Evolutionary conservation across 164 flowering plant species (phyloP), one percentile per base, ranked within the genome.

Genomic region (Magnolia officinalis): DNA sequence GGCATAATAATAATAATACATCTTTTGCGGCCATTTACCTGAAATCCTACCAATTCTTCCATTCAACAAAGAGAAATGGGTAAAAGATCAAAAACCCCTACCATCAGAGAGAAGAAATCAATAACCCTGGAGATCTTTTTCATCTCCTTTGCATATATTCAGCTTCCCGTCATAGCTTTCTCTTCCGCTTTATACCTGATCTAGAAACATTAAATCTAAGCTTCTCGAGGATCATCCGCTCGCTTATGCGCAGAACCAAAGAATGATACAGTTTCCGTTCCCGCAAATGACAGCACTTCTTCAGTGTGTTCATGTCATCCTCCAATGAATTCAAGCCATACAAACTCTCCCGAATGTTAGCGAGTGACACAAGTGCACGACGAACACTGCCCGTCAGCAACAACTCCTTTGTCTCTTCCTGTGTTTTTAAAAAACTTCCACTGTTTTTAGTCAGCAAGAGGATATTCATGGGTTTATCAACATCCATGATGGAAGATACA

Each of bases 221-320:
- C 79, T 87, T 96, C 82, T 80, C 70, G 0, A 96, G 86, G 68
- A 93, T 90, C 79, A 69, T 88, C 85, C 97, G 88, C 83, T 96
- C 98, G 37, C 97, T 88, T 50, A 92, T 80, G 18, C 94, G 95
- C 80, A 96, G 80, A 72, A 83, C 74, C 79, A 91, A 77, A 11
- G 98, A 89, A 81, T 93, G 90, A 76, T 88, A 89, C 82, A 86
- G 59, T 81, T 91, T 92, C 75, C 85, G 85, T 14, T 91, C 87
- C 45, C 26, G 76, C 4, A 65, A 24, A 63, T 59, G 67, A 80
- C 86, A 81, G 73, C 87, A 86, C 55, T 59, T 80, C 31, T 52
- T 80, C 75, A 89, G 50, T 14, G 81, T 77, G 72, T 84, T 78
- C 31, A 86, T 72, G 73, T 93, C 98, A 65, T 90, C 89, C 61